A percentile compares a stretch with the other conserved stretches of the same genome.
These are phyloP conservation scores for Lycium ferocissimum DNA, from an alignment of 257 asterid genomes.

Conservation along the genomic window DNA sequence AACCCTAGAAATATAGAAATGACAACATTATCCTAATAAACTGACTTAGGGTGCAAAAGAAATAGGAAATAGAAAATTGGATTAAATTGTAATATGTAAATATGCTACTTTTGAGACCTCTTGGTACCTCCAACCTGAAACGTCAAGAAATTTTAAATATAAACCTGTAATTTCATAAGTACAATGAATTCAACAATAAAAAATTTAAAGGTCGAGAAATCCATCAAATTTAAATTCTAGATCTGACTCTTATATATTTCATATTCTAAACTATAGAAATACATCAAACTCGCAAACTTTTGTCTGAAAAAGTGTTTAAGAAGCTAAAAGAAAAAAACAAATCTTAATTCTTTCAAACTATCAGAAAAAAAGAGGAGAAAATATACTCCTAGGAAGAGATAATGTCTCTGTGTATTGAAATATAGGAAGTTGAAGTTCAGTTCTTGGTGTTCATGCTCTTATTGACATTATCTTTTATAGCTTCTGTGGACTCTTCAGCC, in stretches of 20 bases:
- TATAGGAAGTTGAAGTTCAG: background rate
- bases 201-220: too few relatives aligned
- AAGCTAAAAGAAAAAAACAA: background rate
- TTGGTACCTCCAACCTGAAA: too few relatives aligned
- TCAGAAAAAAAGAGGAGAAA: background rate
- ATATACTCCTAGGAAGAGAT: slow-evolving; percentile 27
- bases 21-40: background rate
- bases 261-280: background rate
- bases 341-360: background rate
- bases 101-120: background rate
- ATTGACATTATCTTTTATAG: background rate
- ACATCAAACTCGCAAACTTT: slow-evolving; percentile 18
- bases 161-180: too few relatives aligned
- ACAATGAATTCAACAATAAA: too few relatives aligned
- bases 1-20: background rate
- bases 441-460: slow-evolving; percentile 20
- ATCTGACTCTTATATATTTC: too few relatives aligned
- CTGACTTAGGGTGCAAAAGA: background rate
- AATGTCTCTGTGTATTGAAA: slow-evolving; percentile 5
- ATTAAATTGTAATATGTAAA: background rate
- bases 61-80: background rate
- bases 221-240: background rate
- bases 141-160: too few relatives aligned
- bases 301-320: slow-evolving; percentile 11
- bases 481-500: slow-evolving; percentile 33